Conservation (phyloP, 495 filamentous ascomycete genomes). For the Physcia stellaris region DNA sequence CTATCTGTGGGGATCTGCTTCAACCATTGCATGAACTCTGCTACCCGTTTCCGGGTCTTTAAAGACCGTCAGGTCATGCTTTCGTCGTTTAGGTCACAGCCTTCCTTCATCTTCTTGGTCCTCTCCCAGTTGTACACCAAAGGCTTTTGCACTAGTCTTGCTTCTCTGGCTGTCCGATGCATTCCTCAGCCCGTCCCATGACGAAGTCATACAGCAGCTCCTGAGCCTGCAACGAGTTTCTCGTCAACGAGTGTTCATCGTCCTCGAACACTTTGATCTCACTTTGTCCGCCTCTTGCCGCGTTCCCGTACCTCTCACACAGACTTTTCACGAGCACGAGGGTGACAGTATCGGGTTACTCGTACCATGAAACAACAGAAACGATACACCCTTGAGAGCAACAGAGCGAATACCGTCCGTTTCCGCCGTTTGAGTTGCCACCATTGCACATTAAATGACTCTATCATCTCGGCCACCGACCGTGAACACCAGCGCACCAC, state of each 20-base stretch:
- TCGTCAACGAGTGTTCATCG: slow-evolving; percentile 29
- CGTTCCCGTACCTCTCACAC: slow-evolving; percentile 23
- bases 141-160: too few relatives aligned
- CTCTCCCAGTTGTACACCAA: too few relatives aligned
- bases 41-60: too few relatives aligned
- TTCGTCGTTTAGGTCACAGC: too few relatives aligned
- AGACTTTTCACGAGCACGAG: slow-evolving; percentile 23
- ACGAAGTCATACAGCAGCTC: slow-evolving; percentile 25
- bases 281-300: slow-evolving; percentile 19
- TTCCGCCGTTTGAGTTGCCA: slow-evolving; percentile 22
- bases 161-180: slow-evolving; percentile 10
- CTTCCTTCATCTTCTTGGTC: too few relatives aligned
- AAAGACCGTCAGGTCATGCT: too few relatives aligned
- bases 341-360: slow-evolving; percentile 21
- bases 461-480: slow-evolving; percentile 21
- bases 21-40: too few relatives aligned
- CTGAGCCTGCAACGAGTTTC: slow-evolving; percentile 22
- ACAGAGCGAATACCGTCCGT: slow-evolving; percentile 17
- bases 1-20: too few relatives aligned
- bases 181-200: slow-evolving; percentile 14
- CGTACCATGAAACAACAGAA: slow-evolving; percentile 27
- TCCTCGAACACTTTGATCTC: slow-evolving; percentile 27
- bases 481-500: slow-evolving; percentile 26
- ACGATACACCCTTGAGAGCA: slow-evolving; percentile 19
- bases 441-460: slow-evolving; percentile 24